Evolutionary conservation across 495 filamentous ascomycete genomes (phyloP).

Genomic region (Letharia columbiana): DNA sequence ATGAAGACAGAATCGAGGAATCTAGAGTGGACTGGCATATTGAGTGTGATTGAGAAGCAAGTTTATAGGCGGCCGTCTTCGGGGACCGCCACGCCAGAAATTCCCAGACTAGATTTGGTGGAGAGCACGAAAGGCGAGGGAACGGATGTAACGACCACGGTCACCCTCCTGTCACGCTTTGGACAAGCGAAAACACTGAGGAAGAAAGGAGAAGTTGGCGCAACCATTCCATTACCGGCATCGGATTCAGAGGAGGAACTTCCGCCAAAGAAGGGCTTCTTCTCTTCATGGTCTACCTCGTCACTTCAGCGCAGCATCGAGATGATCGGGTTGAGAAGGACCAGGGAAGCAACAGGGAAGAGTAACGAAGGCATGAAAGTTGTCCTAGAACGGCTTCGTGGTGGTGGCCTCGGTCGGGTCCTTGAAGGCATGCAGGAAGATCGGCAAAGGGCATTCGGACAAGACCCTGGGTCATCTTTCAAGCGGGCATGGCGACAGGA

Average conservation of each 20-base stretch:
- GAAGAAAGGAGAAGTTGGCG: constrained; percentile 32
- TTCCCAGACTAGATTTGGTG: constrained; percentile 25
- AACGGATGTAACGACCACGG: constrained; percentile 75
- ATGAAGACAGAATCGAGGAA: constrained; percentile 78
- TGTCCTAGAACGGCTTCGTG: constrained; percentile 76
- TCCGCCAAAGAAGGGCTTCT: constrained; percentile 51
- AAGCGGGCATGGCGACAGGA: constrained; percentile 41
- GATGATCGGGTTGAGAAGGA: constrained; percentile 72
- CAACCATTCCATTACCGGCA: constrained; percentile 18
- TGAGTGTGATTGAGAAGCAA: constrained; percentile 88
- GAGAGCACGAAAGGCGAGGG: constrained; percentile 44
- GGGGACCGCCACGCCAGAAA: constrained; percentile 17
- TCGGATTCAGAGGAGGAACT: constrained; percentile 40
- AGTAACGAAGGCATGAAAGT: constrained; percentile 93
- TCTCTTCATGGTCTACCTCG: constrained; percentile 64
- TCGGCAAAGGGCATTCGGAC: constrained; percentile 43
- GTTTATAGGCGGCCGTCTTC: constrained; percentile 48
- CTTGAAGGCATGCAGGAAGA: constrained; percentile 77
- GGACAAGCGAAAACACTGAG: constrained; percentile 60
- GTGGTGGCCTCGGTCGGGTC: constrained; percentile 75
- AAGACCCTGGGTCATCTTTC: constrained; percentile 32
- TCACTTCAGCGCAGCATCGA: constrained; percentile 87
- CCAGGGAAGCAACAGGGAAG: constrained; percentile 72
- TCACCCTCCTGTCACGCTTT: constrained; percentile 76
- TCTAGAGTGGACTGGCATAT: constrained; percentile 82